Conservation (phyloP, 306 rosid genomes). For the Quercus engelmannii region DNA sequence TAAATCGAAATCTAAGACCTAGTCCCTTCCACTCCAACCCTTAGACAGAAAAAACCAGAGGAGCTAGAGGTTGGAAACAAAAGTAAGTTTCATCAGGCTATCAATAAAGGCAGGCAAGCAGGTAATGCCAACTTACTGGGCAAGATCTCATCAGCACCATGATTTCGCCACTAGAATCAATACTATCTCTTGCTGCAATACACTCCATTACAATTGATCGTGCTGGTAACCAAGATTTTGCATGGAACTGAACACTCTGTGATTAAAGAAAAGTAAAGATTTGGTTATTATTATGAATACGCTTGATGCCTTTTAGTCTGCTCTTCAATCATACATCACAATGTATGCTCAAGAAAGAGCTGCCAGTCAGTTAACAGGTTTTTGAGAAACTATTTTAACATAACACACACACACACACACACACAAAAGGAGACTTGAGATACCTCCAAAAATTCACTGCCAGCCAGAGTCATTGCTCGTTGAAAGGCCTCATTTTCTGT, state of each 20-base stretch:
- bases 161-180: constrained; percentile 53
- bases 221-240: constrained; percentile 54
- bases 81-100: neutral
- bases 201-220: constrained; percentile 47
- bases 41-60: no score
- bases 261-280: neutral
- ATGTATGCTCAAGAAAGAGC: no score
- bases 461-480: constrained; percentile 50
- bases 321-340: neutral
- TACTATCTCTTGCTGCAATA: constrained; percentile 40
- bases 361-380: neutral
- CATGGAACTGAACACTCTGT: constrained; percentile 47
- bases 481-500: constrained; percentile 51
- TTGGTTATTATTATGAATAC: neutral
- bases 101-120: neutral
- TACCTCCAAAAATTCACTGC: constrained; percentile 53
- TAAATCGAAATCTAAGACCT: no score
- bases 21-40: no score
- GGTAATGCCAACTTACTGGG: constrained; percentile 40
- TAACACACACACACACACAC: neutral
- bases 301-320: neutral
- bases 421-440: neutral
- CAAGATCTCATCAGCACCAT: constrained; percentile 42
- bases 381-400: neutral
- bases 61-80: no score